Evolutionary conservation across 352 stramenopile species (phyloP), one percentile per base, ranked within the genome.

Genomic region (Pilasporangium apinafurcum): DNA sequence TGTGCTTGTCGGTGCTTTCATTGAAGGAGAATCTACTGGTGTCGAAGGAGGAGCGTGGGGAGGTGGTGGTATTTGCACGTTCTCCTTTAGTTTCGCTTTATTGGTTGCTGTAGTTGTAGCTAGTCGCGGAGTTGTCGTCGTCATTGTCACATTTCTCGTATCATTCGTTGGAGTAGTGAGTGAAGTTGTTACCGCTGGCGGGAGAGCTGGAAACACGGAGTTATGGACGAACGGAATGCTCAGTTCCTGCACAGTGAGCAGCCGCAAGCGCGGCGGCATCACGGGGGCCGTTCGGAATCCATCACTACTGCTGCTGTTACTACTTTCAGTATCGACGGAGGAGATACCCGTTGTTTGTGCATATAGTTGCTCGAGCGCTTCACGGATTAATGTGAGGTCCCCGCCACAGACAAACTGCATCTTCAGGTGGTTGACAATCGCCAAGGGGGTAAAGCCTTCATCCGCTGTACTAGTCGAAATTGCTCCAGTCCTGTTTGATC

Each of bases 321-420:
- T 46, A 4, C 8, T 25, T 16, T 28, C 16, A 41, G 25, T 4
- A 21, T 21, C 21, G 43, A 42, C 13, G 17, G 8, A 12, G 6
- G 8, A 8, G 2, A 28, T 6, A 44, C 16, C 5, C 22, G 13
- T 4, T 22, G 1, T 17, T 31, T 18, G 24, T 18, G 17, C 7
- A 29, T 4, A 34, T 35, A 17, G 31, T 24, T 3, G 22, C 18
- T 13, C 13, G 10, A 59, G 36, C 42, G 59, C 51, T 5, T 55
- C 42, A n/a, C 53, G 37, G 21, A 74, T 42, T 29, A 70, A 36
- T 31, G 44, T 4, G 21, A 74, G 37, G 28, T 53, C 52, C 30
- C 63, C 63, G 25, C 61, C 48, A 22, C 63, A 74, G 36, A 50
- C 56, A 29, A 58, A 69, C 44, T 57, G 50, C 30, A 42, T 48